Evolutionary conservation across 2,329 filamentous ascomycete genomes (phyloP), one percentile per base, ranked within the genome.

Genomic region (Fusarium devonianum): DNA sequence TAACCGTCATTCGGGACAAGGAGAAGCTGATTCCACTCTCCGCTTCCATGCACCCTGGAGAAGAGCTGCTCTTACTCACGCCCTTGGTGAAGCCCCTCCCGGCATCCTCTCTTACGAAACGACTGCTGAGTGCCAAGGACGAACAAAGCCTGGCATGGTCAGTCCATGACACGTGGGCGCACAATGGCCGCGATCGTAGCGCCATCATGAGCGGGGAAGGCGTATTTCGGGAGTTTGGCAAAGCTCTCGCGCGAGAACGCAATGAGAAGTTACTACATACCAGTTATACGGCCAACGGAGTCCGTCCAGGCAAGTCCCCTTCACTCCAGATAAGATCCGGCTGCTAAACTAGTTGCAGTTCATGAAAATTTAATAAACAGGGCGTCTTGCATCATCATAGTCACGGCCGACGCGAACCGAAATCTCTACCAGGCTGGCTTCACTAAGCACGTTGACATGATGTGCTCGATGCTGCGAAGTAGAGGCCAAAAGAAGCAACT

Each of bases 351-450:
- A 36, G 4, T 1, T 21, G 6, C 30, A 70, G 89, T 96, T 1
- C 93, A 97, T 68, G 93, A 97, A 66, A 94, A 93, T 56, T 78
- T 97, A 13, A 95, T 97, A 68, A 89, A 92, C 59, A 82, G 92
- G 62, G 92, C 92, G 9, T 90, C 88, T 40, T 90, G 89, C 4
- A 91, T 97, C 56, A 88, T 97, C 55, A 87, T 97, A 39, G 83
- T 97, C 22, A 97, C 93, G 0, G 93, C 93, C 8, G 93, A 97
- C 73, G 92, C 92, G 1, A 96, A 96, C 67, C 83, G 92, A 29
- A 97, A 97, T 67, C 75, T 96, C 11, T 97, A 97, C 67, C 93
- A 97, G 69, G 86, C 91, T 39, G 92, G 92, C 0, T 97, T 97
- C 68, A 93, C 93, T 2, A 97, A 97, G 69, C 93, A 97, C 60